phyloP scores from a whole-genome alignment of 352 stramenopile species.

The Halophytophthora batemanensis region DNA sequence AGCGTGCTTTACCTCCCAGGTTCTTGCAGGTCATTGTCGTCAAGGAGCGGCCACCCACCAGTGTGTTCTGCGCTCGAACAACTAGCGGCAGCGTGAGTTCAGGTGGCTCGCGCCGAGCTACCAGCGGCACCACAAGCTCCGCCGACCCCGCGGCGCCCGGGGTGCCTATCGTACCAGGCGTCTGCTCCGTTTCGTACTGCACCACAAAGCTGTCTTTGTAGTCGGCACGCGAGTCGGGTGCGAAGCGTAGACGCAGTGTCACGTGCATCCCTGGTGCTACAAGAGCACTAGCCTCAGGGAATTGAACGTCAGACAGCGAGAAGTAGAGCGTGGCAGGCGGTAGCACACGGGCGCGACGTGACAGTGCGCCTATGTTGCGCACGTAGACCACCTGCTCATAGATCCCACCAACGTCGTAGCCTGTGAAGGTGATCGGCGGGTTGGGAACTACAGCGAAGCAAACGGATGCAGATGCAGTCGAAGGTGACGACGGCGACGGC shows the following conservation, averaged over 20 bases:
- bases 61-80: conserved; percentile 50
- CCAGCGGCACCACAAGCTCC: conserved; percentile 40
- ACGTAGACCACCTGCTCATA: conserved; percentile 73
- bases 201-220: conserved; percentile 64
- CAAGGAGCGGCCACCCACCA: conserved; percentile 51
- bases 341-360: conserved; percentile 57
- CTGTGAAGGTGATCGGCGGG: conserved; percentile 55
- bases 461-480: too few species aligned
- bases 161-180: conserved; percentile 7
- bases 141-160: conserved; percentile 14
- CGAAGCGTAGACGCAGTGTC: conserved; percentile 55
- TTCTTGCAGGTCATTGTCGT: conserved; percentile 59
- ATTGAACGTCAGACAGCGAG: conserved; percentile 48
- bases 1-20: conserved; percentile 51
- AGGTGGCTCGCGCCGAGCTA: conserved; percentile 47
- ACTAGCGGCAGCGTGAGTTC: conserved; percentile 66
- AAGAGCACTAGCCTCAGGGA: conserved; percentile 50
- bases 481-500: too few species aligned
- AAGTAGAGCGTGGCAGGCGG: conserved; percentile 66
- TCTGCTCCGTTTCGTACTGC: conserved; percentile 43
- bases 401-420: conserved; percentile 70
- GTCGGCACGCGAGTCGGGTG: conserved; percentile 68
- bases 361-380: conserved; percentile 55
- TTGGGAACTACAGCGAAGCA: conserved; percentile 51
- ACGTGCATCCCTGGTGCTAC: conserved; percentile 74